Evolutionary conservation across 23 red algal genomes (phyloP), one percentile per base, ranked within the genome.

Genomic region (Chondrus crispus): DNA sequence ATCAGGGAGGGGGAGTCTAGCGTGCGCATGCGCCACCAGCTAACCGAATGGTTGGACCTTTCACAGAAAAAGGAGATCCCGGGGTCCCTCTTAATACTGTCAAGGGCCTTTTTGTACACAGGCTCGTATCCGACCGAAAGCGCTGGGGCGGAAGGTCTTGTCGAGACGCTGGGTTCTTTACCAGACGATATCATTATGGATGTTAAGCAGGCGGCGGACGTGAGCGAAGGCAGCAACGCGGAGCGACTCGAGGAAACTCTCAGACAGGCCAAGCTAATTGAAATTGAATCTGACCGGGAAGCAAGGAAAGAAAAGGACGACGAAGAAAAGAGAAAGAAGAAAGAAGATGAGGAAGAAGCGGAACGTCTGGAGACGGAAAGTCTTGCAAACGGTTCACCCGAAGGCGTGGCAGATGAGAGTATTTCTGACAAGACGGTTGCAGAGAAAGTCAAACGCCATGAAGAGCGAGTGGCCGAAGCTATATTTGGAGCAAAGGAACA

Each of bases 51-150:
- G 96, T 52, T 98, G 39, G 93, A 98, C 38, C 68, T 98, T 85
- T 96, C 93, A 6, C 96, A 98, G 45, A 98, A 89, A 55, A 88
- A 91, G 40, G 96, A 98, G 51, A 91, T 98, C 19, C 96, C 96
- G 55, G 82, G 81, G 20, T 95, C 96, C 46, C 38, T 98, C 20
- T 73, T 98, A 53, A 98, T 98, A 55, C 71, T 98, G 46, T 96
- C 93, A 13, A 74, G 96, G 57, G 96, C 93, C 1, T 84, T 98
- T 18, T 91, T 98, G n/a, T 98, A 96, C 83, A 96, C 90, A 29
- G 70, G 75, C 24, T 53, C 53, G 0, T 69, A 90, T 48, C 36
- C 69, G 16, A 66, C 68, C 39, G 69, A 58, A 30, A 72, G 74
- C 36, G 45, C 62, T 24, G 66, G 64, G 48, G 64, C 62, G 12